These are phyloP conservation scores for Cyanidiococcus yangmingshanensis DNA, from an alignment of 23 red algal genomes.

Conservation along the genomic window DNA sequence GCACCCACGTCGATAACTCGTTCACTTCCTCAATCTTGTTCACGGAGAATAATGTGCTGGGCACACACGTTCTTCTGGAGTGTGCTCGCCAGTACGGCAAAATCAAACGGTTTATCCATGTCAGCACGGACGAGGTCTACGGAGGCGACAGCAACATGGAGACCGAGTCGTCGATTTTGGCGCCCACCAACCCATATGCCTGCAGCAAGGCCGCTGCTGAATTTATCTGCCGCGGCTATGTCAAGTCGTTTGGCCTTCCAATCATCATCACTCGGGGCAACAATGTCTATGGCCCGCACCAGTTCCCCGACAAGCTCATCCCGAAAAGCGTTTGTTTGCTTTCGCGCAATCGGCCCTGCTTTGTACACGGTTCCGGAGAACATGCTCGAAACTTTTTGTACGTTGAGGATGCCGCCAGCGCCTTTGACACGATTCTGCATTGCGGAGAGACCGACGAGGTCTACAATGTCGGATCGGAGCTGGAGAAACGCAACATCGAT, in stretches of 20 bases:
- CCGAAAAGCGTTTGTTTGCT: constrained; percentile 73
- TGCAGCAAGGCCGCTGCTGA: constrained; percentile 93
- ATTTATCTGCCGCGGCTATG: constrained; percentile 70
- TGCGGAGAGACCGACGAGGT: constrained; percentile 60
- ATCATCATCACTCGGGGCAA: constrained; percentile 90
- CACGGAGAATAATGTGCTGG: constrained; percentile 87
- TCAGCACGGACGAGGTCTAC: constrained; percentile 96
- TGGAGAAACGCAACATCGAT: constrained; percentile 67
- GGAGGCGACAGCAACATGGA: constrained; percentile 71
- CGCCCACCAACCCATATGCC: constrained; percentile 95
- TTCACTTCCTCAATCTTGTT: constrained; percentile 80
- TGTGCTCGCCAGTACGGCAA: constrained; percentile 54
- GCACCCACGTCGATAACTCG: constrained; percentile 89
- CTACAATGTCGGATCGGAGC: constrained; percentile 87
- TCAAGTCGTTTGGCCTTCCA: constrained; percentile 80
- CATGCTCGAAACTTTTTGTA: constrained; percentile 73
- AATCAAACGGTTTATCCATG: constrained; percentile 75
- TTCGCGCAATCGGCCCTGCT: constrained; percentile 28
- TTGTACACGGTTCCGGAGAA: constrained; percentile 76
- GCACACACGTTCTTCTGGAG: constrained; percentile 84
- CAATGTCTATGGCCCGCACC: constrained; percentile 91
- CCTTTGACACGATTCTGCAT: constrained; percentile 84
- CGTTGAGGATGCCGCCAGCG: constrained; percentile 69
- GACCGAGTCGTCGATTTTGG: constrained; percentile 67
- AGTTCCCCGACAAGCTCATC: constrained; percentile 98